Conservation (phyloP, 208 protist genomes). For the Acanthamoeba sp. region DNA sequence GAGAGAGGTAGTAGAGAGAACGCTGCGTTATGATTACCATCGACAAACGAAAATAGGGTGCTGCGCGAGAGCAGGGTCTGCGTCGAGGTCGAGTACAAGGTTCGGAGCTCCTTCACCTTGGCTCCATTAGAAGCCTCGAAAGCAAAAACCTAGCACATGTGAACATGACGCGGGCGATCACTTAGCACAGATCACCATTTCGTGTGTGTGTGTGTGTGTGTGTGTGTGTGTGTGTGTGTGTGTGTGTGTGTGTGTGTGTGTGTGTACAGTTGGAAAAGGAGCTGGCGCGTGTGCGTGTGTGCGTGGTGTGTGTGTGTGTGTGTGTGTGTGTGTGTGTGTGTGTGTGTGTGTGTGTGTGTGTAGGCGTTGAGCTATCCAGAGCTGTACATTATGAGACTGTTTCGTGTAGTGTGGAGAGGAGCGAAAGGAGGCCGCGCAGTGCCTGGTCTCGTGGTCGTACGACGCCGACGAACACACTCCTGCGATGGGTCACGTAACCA, state of each 20-base stretch:
- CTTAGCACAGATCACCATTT: too few species aligned
- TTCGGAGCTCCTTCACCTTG: background rate
- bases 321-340: background rate
- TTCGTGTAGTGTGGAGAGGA: background rate
- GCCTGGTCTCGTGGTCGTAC: background rate
- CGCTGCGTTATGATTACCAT: background rate
- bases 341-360: too few species aligned
- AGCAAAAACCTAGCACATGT: background rate
- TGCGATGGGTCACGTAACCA: background rate
- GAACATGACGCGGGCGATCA: too few species aligned
- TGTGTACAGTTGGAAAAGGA: too few species aligned
- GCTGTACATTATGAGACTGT: background rate
- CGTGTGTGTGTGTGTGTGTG: too few species aligned
- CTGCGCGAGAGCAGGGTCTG: background rate
- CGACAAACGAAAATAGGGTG: slow-evolving; percentile 19
- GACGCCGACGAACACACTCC: slow-evolving; percentile 10
- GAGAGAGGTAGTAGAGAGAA: background rate
- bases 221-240: too few species aligned
- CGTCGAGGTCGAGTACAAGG: background rate
- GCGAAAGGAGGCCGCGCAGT: background rate
- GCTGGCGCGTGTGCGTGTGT: background rate
- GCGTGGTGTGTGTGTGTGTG: background rate
- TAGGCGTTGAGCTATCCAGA: background rate
- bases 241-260: too few species aligned
- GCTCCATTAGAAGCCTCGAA: background rate